These are phyloP conservation scores for Gloeopeniophorella convolvens DNA, from an alignment of 768 basidiomycete species.

Conservation along the genomic window DNA sequence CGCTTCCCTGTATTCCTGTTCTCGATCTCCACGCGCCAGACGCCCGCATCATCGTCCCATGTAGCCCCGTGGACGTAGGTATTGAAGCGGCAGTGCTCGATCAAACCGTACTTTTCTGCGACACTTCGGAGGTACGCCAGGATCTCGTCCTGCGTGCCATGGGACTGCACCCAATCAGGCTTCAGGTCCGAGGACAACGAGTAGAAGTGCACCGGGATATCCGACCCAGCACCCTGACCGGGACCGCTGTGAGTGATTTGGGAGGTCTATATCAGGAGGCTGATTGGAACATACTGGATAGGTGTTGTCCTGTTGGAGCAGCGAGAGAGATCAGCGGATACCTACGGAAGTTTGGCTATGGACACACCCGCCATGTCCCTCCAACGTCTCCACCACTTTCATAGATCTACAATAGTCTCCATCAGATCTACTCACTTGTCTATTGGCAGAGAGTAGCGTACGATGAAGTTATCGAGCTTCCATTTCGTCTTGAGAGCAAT, in stretches of 20 bases:
- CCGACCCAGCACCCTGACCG: conserved; percentile 1
- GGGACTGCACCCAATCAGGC: neutral
- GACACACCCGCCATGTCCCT: conserved; percentile 5
- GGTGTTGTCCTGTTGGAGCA: conserved; percentile 1
- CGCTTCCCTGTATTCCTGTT: neutral
- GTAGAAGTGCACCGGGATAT: conserved; percentile 1
- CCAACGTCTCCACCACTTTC: conserved; percentile 1
- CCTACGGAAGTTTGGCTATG: too few species aligned
- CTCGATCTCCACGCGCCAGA: neutral
- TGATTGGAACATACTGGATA: conserved; percentile 1
- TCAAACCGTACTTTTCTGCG: neutral
- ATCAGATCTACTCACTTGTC: neutral
- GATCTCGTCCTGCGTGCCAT: neutral
- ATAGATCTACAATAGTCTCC: neutral
- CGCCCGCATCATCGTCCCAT: neutral
- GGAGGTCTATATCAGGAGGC: neutral
- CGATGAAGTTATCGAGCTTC: neutral
- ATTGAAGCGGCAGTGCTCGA: neutral
- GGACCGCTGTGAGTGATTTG: neutral
- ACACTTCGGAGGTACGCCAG: neutral
- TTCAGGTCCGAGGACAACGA: neutral
- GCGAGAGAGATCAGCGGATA: neutral
- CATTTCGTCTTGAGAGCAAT: neutral
- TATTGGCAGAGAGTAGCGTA: neutral
- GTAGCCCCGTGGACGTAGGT: neutral